A percentile compares a stretch with the other conserved stretches of the same genome.
Conservation (phyloP, 352 stramenopile genomes). For the Labyrinthula sp. region DNA sequence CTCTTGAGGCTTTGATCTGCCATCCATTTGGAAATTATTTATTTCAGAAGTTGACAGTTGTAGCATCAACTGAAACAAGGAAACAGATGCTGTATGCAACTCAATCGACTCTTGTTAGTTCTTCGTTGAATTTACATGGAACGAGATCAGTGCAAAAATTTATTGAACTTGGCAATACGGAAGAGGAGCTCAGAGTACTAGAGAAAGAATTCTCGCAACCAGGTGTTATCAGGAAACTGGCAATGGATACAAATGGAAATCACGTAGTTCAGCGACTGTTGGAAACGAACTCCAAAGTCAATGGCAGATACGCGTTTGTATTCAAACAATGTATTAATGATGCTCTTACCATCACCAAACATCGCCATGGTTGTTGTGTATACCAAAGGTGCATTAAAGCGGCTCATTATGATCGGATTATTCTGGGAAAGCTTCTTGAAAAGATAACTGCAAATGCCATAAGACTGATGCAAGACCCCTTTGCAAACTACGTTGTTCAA, state of each 20-base stretch:
- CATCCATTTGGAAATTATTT: conserved; percentile 97
- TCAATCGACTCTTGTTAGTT: conserved; percentile 63
- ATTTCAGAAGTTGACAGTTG: conserved; percentile 94
- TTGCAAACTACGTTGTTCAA: conserved; percentile 70
- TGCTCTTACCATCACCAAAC: conserved; percentile 78
- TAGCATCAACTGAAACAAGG: conserved; percentile 62
- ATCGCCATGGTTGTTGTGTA: conserved; percentile 88
- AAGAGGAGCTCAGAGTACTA: conserved; percentile 51
- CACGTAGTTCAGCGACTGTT: conserved; percentile 88
- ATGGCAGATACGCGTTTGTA: conserved; percentile 82
- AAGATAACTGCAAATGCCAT: conserved; percentile 84
- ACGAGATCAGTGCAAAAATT: conserved; percentile 93
- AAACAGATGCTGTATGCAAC: conserved; percentile 53
- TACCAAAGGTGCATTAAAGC: conserved; percentile 82
- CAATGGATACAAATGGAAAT: conserved; percentile 90
- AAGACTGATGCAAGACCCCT: conserved; percentile 76
- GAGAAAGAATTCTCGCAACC: no score
- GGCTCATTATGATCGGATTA: conserved; percentile 53
- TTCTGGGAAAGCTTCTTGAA: conserved; percentile 64
- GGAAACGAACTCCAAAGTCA: conserved; percentile 69
- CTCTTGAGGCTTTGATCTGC: conserved; percentile 90
- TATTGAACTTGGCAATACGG: conserved; percentile 63
- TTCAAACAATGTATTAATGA: conserved; percentile 83
- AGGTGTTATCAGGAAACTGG: conserved; percentile 81
- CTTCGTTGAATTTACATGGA: conserved; percentile 86